Evolutionary conservation across 2,329 filamentous ascomycete species (phyloP), one percentile per base, ranked within the genome.

Genomic region (Pseudogymnoascus verrucosus): DNA sequence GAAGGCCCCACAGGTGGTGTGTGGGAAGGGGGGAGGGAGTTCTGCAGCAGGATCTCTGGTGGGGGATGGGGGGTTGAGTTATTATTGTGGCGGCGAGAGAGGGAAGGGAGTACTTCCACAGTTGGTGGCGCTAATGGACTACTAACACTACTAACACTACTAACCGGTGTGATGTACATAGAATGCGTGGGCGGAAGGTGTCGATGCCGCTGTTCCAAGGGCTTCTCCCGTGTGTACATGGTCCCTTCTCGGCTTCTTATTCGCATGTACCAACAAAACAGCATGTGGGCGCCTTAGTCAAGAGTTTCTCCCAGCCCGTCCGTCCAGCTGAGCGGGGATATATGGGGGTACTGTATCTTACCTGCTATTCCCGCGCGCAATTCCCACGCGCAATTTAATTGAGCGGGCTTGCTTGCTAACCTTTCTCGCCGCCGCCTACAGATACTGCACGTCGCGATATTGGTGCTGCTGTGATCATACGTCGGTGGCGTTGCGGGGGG

Each of bases 401-500:
- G 31, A 34, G 31, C 31, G 31, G 31, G 31, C 31, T 34, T 34
- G 14, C 37, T 39, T 34, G 31, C 10, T 11, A 1, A 2, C n/a
- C 16, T 16, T 16, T 16, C 37, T 7, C 31, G 31, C 31, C 10
- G 31, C 31, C 3, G 31, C 11, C 16, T 19, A 21, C 8, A 31
- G n/a, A 16, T 40, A 19, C n/a, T 40, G 16, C 16, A 40, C 19
- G 19, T 44, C 40, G 40, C n/a, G 16, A 12, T n/a, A n/a, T 12
- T 31, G 26, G 12, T 28, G 21, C 5, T 28, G 21, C 5, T 28
- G 44, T 2, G 19, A n/a, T 3, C 44, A 28, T 54, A 54, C 47
- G 47, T 54, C 47, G 47, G 26, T 54, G 47, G 47, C 47, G 47
- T 54, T 54, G 47, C 47, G 47, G 26, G 47, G 44, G 26, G 47